Evolutionary conservation across 2,329 filamentous ascomycete genomes (phyloP).

Genomic region (Fusarium palustre): DNA sequence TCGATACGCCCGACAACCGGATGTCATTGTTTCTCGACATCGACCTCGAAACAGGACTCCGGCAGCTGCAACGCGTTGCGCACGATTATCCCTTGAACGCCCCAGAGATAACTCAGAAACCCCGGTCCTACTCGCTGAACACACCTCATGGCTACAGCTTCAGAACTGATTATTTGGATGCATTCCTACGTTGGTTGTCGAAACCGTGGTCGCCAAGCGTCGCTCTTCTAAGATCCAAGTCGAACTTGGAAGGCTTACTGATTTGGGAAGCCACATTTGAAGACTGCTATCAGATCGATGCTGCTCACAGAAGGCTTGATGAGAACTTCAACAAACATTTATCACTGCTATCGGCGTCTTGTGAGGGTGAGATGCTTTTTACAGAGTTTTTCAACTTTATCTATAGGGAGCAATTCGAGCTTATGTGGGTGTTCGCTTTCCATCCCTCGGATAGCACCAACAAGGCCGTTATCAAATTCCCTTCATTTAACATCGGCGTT

Average conservation of each 20-base stretch:
- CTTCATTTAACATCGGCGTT: fast-evolving
- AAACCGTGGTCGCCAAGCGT: neutral
- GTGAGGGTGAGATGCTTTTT: fast-evolving
- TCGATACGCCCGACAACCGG: fast-evolving
- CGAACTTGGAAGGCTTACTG: fast-evolving
- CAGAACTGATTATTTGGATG: fast-evolving
- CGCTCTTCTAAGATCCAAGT: fast-evolving
- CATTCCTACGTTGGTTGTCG: neutral
- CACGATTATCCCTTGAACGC: fast-evolving
- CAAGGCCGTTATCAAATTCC: fast-evolving
- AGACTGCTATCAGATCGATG: fast-evolving
- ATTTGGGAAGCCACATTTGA: neutral
- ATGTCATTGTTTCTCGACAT: neutral
- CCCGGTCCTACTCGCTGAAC: neutral
- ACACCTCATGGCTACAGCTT: neutral
- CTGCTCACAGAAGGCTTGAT: neutral
- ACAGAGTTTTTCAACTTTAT: neutral
- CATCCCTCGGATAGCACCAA: neutral
- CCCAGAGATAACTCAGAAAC: neutral
- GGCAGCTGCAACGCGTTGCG: neutral
- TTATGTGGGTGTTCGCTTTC: neutral
- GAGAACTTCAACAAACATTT: neutral
- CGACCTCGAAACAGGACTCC: neutral
- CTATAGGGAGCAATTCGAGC: neutral
- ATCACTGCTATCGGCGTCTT: fast-evolving